phyloP scores from a whole-genome alignment of 2,329 filamentous ascomycete genomes.

The Fusarium algeriense region DNA sequence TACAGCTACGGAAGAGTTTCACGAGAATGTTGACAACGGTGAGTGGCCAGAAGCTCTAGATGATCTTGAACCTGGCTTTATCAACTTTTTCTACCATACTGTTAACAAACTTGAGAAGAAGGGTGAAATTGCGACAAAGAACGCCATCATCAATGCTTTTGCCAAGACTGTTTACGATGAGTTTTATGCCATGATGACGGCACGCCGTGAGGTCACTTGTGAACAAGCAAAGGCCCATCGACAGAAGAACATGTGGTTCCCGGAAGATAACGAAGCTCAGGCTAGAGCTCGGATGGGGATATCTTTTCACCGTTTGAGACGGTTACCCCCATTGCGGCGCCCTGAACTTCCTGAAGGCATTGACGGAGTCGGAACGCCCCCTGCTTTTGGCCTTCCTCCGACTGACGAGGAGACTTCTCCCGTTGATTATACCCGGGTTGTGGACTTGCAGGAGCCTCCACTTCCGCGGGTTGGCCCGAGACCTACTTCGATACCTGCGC shows the following conservation, averaged over 20 bases:
- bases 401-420: no score
- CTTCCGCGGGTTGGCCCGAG: background rate
- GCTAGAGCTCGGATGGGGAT: background rate
- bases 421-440: no score
- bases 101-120: conserved; percentile 13
- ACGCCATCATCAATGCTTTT: background rate
- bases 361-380: no score
- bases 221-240: fast-evolving
- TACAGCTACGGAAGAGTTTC: conserved; percentile 8
- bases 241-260: conserved; percentile 3
- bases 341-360: no score
- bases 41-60: conserved; percentile 10
- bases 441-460: background rate
- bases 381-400: no score
- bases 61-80: conserved; percentile 29
- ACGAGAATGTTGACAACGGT: conserved; percentile 2
- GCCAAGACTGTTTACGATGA: conserved; percentile 9
- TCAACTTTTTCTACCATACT: conserved; percentile 32
- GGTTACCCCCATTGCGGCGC: no score
- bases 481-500: no score
- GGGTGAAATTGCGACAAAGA: fast-evolving
- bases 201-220: background rate
- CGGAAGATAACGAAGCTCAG: background rate
- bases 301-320: no score
- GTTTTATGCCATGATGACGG: conserved; percentile 7